Base-by-base conservation (phyloP, 352 stramenopile genomes). In the Pilasporangium apinafurcum region DNA sequence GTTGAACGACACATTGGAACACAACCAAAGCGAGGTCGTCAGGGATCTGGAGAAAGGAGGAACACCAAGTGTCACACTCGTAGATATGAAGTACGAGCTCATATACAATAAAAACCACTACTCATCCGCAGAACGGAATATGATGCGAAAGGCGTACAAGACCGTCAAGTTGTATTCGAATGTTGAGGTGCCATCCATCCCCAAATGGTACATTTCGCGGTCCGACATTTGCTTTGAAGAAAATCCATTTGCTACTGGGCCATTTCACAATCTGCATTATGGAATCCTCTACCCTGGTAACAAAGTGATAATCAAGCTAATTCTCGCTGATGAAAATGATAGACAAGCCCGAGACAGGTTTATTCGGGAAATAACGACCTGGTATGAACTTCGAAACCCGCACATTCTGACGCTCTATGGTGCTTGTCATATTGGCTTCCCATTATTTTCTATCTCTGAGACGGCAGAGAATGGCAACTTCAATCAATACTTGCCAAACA, bases 401-500 rank as follows among this genome's bases (percentile, higher is more conserved):
- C 38, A 65, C 42, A 27, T 65, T 14, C 36, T 65, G 16, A 44
- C 50, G 14, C 30, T 65, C 12, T 65, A 60, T 29, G 56, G 50
- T 13, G 56, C 56, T 45, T 56, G 56, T 46, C 27, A 50, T 41
- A 29, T 14, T 4, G 22, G 44, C 12, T 29, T 16, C 1, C 56
- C 56, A 9, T 30, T 61, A 37, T 13, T 65, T 5, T 30, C 53
- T 5, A 45, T 60, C n/a, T 28, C 27, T 18, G 56, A 22, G 16
- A 24, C 31, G 21, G 56, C 56, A 12, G 37, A 60, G 37, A n/a
- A 47, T 22, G 55, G 56, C 30, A 58, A 65, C 37, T 66, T 62
- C 36, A 48, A 45, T 31, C 22, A 53, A 12, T 64, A 58, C 29
- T 32, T 68, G 25, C 20, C 21, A 9, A 54, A 16, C 5, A 48